These are phyloP conservation scores for Geranomyces variabilis DNA, from an alignment of 192 early-diverging fungal species.

Conservation along the genomic window DNA sequence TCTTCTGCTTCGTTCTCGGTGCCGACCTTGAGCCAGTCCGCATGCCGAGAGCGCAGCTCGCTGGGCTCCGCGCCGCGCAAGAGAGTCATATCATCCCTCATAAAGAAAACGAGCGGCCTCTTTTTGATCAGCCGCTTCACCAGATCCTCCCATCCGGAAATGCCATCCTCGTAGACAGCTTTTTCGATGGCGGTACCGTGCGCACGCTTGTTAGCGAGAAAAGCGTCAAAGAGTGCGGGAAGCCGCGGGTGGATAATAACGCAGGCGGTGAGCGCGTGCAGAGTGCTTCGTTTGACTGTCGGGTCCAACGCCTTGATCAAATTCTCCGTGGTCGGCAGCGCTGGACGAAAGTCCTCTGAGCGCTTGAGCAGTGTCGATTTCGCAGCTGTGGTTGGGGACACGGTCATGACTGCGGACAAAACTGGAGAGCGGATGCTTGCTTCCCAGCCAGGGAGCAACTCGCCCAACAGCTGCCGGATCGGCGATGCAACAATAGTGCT, in stretches of 20 bases:
- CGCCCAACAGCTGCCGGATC: no score
- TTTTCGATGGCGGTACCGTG: conserved; percentile 19
- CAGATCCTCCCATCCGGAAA: conserved; percentile 15
- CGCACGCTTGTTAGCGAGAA: conserved; percentile 23
- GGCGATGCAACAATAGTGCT: no score
- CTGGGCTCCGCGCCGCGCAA: background rate
- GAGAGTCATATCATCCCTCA: conserved; percentile 27
- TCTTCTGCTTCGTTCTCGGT: background rate
- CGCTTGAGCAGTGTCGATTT: background rate
- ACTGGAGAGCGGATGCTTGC: no score
- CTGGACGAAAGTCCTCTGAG: background rate
- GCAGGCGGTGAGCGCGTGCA: conserved; percentile 14
- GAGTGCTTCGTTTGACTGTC: background rate
- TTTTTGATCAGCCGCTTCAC: conserved; percentile 29
- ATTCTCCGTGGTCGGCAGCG: background rate
- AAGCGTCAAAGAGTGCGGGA: background rate
- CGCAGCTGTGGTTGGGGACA: background rate
- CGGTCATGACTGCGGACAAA: no score
- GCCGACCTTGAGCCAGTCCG: conserved; percentile 23
- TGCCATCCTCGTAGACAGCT: conserved; percentile 18
- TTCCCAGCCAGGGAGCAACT: no score
- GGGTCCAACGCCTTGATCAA: background rate
- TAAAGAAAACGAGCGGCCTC: conserved; percentile 38
- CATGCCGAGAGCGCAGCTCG: background rate
- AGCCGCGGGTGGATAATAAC: conserved; percentile 26